These are phyloP conservation scores for Ajuga chamaepitys DNA, from an alignment of 257 asterid genomes.

Conservation along the genomic window DNA sequence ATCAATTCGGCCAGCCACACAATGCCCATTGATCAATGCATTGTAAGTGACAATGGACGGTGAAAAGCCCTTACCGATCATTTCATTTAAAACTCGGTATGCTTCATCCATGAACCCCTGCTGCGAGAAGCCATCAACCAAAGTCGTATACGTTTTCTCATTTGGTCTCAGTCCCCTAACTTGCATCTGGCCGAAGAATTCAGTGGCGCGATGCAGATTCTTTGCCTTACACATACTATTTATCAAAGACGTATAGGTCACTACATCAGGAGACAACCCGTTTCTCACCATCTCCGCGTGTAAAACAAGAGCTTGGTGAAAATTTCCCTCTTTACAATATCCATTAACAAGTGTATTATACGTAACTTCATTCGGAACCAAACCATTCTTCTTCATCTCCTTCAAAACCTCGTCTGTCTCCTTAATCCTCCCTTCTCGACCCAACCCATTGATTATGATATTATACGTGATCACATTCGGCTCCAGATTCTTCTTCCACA, in stretches of 20 bases:
- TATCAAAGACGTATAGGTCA: conserved; percentile 78
- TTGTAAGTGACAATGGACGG: conserved; percentile 77
- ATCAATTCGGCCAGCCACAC: conserved; percentile 50
- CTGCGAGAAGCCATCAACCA: conserved; percentile 76
- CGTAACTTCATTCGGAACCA: conserved; percentile 69
- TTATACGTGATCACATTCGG: conserved; percentile 71
- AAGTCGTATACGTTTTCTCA: conserved; percentile 78
- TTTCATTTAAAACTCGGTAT: conserved; percentile 45
- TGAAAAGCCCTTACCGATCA: conserved; percentile 45
- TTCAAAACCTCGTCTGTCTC: conserved; percentile 46
- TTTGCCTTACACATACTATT: conserved; percentile 61
- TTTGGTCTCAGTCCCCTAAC: conserved; percentile 63
- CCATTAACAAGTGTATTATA: conserved; percentile 82
- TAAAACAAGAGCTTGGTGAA: conserved; percentile 76
- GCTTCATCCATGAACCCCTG: conserved; percentile 76
- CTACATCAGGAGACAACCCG: conserved; percentile 76
- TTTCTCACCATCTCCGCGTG: conserved; percentile 77
- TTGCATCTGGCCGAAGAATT: conserved; percentile 62
- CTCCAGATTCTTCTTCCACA: conserved; percentile 56
- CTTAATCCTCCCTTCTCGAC: conserved; percentile 63
- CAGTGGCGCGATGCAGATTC: conserved; percentile 65
- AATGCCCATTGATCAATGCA: conserved; percentile 76
- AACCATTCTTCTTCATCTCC: conserved; percentile 55
- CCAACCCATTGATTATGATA: conserved; percentile 64
- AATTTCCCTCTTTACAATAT: conserved; percentile 65